Conservation (phyloP, 495 filamentous ascomycete species). For the Cryomyces minteri region DNA sequence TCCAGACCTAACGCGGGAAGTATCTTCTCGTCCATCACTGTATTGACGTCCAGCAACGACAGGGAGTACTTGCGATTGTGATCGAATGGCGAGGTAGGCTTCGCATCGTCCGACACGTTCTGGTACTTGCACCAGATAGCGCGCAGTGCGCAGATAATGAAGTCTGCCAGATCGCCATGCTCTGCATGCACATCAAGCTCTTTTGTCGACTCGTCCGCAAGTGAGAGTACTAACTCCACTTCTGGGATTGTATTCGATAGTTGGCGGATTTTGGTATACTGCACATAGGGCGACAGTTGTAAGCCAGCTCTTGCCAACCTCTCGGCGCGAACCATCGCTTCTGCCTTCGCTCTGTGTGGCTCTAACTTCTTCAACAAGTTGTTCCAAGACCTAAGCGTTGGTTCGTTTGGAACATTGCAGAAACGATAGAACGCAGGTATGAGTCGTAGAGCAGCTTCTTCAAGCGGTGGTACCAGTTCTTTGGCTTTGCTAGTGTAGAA, state of each 20-base stretch:
- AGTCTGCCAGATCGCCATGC: background rate
- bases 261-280: background rate
- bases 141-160: background rate
- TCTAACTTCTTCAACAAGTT: conserved; percentile 10
- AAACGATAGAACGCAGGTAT: conserved; percentile 6
- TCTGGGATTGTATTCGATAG: background rate
- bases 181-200: background rate
- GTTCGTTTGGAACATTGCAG: conserved; percentile 9
- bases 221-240: background rate
- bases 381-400: conserved; percentile 7
- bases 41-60: background rate
- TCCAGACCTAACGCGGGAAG: background rate
- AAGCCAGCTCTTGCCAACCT: background rate
- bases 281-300: background rate
- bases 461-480: conserved; percentile 7
- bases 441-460: background rate
- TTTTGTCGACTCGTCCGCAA: background rate
- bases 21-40: background rate
- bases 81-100: background rate
- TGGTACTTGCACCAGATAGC: background rate
- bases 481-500: conserved; percentile 6
- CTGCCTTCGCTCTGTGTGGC: conserved; percentile 3
- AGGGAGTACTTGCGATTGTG: background rate
- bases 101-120: background rate
- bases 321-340: background rate